phyloP scores from a whole-genome alignment of 2,329 filamentous ascomycete species.

The Xylaria polymorpha region DNA sequence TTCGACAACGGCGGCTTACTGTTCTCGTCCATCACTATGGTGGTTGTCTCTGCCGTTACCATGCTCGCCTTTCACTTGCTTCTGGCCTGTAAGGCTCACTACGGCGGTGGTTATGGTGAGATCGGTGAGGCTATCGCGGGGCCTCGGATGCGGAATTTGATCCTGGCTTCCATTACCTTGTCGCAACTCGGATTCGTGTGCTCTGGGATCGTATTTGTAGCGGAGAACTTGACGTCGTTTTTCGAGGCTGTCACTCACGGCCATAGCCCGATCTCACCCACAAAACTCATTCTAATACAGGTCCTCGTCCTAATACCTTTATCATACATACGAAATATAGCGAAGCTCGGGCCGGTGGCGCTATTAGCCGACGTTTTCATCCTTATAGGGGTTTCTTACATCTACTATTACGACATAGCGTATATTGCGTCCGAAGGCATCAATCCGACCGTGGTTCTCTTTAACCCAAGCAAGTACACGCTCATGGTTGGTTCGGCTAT shows the following conservation, averaged over 20 bases:
- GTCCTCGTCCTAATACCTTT: constrained; percentile 73
- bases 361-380: constrained; percentile 79
- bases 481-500: constrained; percentile 79
- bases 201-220: constrained; percentile 80
- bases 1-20: constrained; percentile 80
- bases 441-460: constrained; percentile 70
- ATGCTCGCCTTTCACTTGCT: constrained; percentile 79
- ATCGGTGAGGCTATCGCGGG: constrained; percentile 75
- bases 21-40: constrained; percentile 76
- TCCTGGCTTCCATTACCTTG: constrained; percentile 76
- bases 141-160: constrained; percentile 69
- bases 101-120: constrained; percentile 79
- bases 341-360: constrained; percentile 76
- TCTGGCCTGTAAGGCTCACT: constrained; percentile 71
- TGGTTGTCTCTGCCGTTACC: constrained; percentile 73
- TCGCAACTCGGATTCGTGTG: constrained; percentile 84
- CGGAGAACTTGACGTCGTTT: constrained; percentile 78
- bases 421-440: constrained; percentile 67
- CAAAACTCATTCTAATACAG: constrained; percentile 73
- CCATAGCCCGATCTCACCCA: constrained; percentile 63
- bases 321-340: constrained; percentile 78
- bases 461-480: constrained; percentile 76
- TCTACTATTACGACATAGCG: constrained; percentile 76
- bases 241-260: constrained; percentile 68
- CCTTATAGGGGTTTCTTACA: constrained; percentile 75